These are phyloP conservation scores for Sungouiella blattae DNA, from an alignment of 805 yeast genomes.

Conservation along the genomic window DNA sequence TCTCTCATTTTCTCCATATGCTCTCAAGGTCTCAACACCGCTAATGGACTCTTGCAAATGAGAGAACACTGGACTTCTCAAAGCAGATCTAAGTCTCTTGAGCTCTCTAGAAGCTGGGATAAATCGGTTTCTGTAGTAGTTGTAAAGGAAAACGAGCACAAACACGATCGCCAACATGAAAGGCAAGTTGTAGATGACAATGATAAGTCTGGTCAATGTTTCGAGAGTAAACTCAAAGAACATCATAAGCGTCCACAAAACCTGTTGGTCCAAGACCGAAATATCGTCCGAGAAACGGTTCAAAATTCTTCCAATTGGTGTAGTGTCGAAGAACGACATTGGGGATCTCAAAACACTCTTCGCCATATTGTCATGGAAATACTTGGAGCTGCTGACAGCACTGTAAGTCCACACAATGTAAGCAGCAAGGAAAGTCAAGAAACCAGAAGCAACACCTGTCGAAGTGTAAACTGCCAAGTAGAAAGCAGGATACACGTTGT, in stretches of 20 bases:
- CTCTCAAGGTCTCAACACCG: conserved; percentile 35
- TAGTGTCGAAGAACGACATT: conserved; percentile 41
- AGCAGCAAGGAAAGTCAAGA: conserved; percentile 24
- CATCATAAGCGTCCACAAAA: conserved; percentile 28
- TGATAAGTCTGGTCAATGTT: conserved; percentile 25
- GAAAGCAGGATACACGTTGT: conserved; percentile 21
- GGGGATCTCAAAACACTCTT: conserved; percentile 33
- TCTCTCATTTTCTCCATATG: conserved; percentile 28
- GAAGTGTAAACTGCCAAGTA: conserved; percentile 25
- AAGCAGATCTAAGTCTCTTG: conserved; percentile 29
- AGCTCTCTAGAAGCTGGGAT: conserved; percentile 36
- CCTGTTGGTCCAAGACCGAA: conserved; percentile 27
- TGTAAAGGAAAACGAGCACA: conserved; percentile 26
- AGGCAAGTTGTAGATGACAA: conserved; percentile 31
- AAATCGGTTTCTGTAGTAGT: conserved; percentile 26
- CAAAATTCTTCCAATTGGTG: conserved; percentile 38
- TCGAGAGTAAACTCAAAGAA: conserved; percentile 21
- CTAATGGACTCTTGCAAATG: conserved; percentile 35
- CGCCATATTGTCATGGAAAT: conserved; percentile 38
- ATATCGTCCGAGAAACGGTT: conserved; percentile 40
- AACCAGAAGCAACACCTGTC: conserved; percentile 27
- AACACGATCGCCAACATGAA: conserved; percentile 27
- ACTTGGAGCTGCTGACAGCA: conserved; percentile 27
- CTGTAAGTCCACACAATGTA: conserved; percentile 30
- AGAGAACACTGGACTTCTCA: conserved; percentile 31